Evolutionary conservation across 192 early-diverging fungal genomes (phyloP), one percentile per base, ranked within the genome.

Genomic region (Coemansia sp.): DNA sequence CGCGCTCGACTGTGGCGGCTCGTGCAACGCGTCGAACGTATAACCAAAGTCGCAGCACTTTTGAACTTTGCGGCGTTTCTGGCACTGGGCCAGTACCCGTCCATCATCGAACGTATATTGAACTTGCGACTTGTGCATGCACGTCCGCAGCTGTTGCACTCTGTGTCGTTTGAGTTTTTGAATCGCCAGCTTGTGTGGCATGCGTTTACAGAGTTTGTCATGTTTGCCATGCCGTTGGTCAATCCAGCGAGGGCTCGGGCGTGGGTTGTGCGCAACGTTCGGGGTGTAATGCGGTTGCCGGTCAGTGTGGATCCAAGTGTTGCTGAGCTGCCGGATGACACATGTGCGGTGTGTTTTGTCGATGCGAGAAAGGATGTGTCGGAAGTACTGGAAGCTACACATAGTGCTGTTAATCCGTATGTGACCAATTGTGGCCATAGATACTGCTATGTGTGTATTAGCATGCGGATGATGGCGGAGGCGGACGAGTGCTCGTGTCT

Each of bases 131-230:
- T 97, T 17, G 93, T 96, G 5, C 92, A 90, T 68, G 85, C 85
- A 17, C 85, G 89, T 19, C 85, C 89, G 22, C 90, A 90, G 52
- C 75, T 90, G 57, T 73, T 86, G 35, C 84, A 92, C 47, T 85
- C 88, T 61, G 89, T 96, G 29, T 93, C 88, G 69, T 94, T 92
- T 68, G 95, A 97, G 69, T 96, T 92, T 67, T 83, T 97, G 69
- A 97, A 96, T 69, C 86, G 94, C 14, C 92, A 97, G 80, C 84
- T 96, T 63, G 93, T 95, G 26, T 97, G 92, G 93, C 89, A 94
- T 23, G 91, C 92, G 50, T 94, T 95, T 62, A 93, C 92, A 25
- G 92, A 96, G 85, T 93, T 94, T 75, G 82, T 94, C 22, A 81
- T 93, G 71, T 94, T 93, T 79, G 75, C 93, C 22, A 82, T 93